These are phyloP conservation scores for Lagenidium sp. DNA, from an alignment of 352 stramenopile species.

Conservation along the genomic window DNA sequence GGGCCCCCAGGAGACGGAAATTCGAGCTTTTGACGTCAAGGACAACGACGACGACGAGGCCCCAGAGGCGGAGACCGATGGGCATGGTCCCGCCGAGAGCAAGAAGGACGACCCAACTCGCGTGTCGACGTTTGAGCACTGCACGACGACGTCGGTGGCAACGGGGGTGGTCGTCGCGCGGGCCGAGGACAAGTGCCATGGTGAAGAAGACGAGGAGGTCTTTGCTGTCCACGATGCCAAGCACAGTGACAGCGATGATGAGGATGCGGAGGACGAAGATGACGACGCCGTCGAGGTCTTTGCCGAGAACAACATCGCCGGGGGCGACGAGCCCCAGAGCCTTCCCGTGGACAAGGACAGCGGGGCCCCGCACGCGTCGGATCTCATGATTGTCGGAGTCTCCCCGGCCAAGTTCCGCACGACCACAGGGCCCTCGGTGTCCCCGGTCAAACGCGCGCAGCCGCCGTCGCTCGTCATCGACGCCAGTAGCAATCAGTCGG, in stretches of 20 bases:
- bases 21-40: slow-evolving; percentile 1
- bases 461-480: not conserved
- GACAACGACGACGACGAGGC: slow-evolving; percentile 5
- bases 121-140: slow-evolving; percentile 5
- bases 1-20: slow-evolving; percentile 6
- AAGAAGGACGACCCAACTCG: slow-evolving; percentile 7
- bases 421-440: slow-evolving; percentile 2
- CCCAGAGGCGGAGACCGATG: too few species aligned
- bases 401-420: slow-evolving; percentile 23
- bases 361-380: slow-evolving; percentile 10
- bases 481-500: not conserved
- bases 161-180: not conserved
- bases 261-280: slow-evolving; percentile 31
- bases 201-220: slow-evolving; percentile 11
- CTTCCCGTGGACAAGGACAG: not conserved
- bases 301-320: slow-evolving; percentile 1
- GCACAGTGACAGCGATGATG: slow-evolving; percentile 13
- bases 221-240: slow-evolving; percentile 6
- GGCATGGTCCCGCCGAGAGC: not conserved
- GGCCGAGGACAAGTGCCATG: not conserved
- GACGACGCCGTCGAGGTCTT: not conserved
- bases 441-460: slow-evolving; percentile 17
- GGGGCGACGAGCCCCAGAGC: not conserved
- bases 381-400: slow-evolving; percentile 28
- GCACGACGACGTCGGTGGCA: not conserved